Evolutionary conservation across 2,329 filamentous ascomycete species (phyloP), one percentile per base, ranked within the genome.

Genomic region (Colletotrichum sp.): DNA sequence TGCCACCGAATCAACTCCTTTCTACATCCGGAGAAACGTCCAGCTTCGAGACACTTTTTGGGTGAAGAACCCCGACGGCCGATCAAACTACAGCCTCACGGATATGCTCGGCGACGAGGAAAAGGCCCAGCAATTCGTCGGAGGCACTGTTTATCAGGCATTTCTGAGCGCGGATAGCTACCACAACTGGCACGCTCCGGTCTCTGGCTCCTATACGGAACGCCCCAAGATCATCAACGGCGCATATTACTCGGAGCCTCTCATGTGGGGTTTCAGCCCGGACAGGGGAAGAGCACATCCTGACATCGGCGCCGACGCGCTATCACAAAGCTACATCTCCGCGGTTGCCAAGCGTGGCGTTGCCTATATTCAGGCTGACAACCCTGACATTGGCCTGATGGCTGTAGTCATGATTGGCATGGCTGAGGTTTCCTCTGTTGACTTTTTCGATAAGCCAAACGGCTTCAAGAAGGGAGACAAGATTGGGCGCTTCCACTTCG

Each of bases 291-390:
- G 7, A 7, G 44, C n/a, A 13, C 44, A 21, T 9, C 44, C 44
- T 2, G 44, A 49, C 44, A 49, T 49, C 3, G 6, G 44, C 1
- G 44, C 44, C 6, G 44, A 49, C 10, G 44, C 0, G 0, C 1
- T 21, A 2, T 49, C 44, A 49, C 44, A 49, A 49, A 49, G 44
- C 10, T n/a, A 49, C n/a, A 21, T 49, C 44, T 21, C 44, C n/a
- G 18, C n/a, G 0, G n/a, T 49, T 1, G 44, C 44, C 4, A 49
- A 49, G n/a, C 44, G n/a, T 0, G n/a, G 10, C 0, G 44, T 49
- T 4, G 44, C 44, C 1, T 21, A 13, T 10, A 49, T 44, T 2
- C 5, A 44, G 18, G 39, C 39, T 0, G 18, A 49, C 2, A 49
- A 49, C 10, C 44, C n/a, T 13, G 44, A 13, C 10, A 49, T 49